A percentile compares a stretch with the other conserved stretches of the same genome.
phyloP scores from a whole-genome alignment of 768 basidiomycete genomes.

The Hysterangium stoloniferum region DNA sequence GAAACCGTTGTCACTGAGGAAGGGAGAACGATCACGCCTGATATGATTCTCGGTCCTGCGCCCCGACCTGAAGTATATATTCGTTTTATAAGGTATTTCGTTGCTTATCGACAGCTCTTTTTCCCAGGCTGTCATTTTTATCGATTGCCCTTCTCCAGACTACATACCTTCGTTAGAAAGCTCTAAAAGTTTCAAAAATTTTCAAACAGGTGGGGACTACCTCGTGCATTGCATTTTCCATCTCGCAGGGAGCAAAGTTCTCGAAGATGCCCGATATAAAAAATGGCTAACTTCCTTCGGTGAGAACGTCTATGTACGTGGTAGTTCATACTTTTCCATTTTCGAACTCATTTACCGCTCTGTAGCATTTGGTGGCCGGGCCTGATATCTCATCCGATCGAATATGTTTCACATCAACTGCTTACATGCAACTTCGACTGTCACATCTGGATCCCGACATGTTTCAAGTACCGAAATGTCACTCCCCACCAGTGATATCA shows the following conservation, averaged over 20 bases:
- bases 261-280: slow-evolving; percentile 62
- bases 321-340: background rate
- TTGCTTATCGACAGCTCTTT: slow-evolving; percentile 5
- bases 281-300: slow-evolving; percentile 67
- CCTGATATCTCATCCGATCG: slow-evolving; percentile 52
- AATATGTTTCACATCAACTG: slow-evolving; percentile 67
- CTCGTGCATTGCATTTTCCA: slow-evolving; percentile 57
- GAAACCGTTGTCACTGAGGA: slow-evolving; percentile 50
- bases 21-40: slow-evolving; percentile 19
- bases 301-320: slow-evolving; percentile 49
- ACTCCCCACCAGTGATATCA: slow-evolving; percentile 34
- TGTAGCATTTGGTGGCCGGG: slow-evolving; percentile 71
- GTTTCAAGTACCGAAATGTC: slow-evolving; percentile 61
- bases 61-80: slow-evolving; percentile 13
- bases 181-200: slow-evolving; percentile 40
- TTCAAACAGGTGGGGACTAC: slow-evolving; percentile 33
- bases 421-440: slow-evolving; percentile 64
- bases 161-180: slow-evolving; percentile 48
- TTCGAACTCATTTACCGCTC: slow-evolving; percentile 4
- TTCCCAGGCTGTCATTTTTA: slow-evolving; percentile 49
- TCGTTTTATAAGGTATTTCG: slow-evolving; percentile 20
- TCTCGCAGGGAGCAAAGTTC: slow-evolving; percentile 59
- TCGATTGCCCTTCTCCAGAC: slow-evolving; percentile 60
- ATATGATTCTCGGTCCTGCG: slow-evolving; percentile 19
- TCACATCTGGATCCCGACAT: slow-evolving; percentile 62